These are phyloP conservation scores for Maudiozyma humilis DNA, from an alignment of 1,139 yeast species.

Conservation along the genomic window DNA sequence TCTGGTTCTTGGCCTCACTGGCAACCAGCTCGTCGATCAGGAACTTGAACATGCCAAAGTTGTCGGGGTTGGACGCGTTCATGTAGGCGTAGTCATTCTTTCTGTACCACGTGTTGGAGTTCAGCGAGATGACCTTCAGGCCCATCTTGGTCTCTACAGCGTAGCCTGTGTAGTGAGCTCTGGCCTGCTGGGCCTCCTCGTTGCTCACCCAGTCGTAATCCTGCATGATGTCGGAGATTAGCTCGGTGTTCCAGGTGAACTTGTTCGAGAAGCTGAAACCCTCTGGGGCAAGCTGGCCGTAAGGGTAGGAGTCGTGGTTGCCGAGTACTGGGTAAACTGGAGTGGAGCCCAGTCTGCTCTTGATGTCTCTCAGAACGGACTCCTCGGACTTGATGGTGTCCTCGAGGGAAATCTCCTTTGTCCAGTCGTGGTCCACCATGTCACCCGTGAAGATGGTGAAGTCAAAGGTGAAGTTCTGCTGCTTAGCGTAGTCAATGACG, in stretches of 20 bases:
- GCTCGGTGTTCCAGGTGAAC: not conserved
- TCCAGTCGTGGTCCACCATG: not conserved
- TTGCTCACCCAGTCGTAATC: not conserved
- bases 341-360: not conserved
- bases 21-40: too few relatives aligned
- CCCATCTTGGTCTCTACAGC: not conserved
- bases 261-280: not conserved
- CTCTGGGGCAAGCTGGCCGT: not conserved
- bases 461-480: not conserved
- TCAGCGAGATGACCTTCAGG: too few relatives aligned
- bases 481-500: not conserved
- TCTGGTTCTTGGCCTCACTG: too few relatives aligned
- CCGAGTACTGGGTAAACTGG: conserved; percentile 1
- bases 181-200: not conserved
- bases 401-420: not conserved
- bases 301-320: conserved; percentile 1
- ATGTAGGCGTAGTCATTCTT: too few relatives aligned
- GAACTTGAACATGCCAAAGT: too few relatives aligned
- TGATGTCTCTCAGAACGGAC: conserved; percentile 1
- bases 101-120: too few relatives aligned
- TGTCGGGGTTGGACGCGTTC: too few relatives aligned
- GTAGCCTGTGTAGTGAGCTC: conserved; percentile 1
- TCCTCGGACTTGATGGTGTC: not conserved
- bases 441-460: conserved; percentile 2
- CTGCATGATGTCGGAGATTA: not conserved